A percentile compares a stretch with the other conserved stretches of the same genome.
Evolutionary conservation across 2,329 filamentous ascomycete species (phyloP).

Genomic region (Scedosporium minutisporum): DNA sequence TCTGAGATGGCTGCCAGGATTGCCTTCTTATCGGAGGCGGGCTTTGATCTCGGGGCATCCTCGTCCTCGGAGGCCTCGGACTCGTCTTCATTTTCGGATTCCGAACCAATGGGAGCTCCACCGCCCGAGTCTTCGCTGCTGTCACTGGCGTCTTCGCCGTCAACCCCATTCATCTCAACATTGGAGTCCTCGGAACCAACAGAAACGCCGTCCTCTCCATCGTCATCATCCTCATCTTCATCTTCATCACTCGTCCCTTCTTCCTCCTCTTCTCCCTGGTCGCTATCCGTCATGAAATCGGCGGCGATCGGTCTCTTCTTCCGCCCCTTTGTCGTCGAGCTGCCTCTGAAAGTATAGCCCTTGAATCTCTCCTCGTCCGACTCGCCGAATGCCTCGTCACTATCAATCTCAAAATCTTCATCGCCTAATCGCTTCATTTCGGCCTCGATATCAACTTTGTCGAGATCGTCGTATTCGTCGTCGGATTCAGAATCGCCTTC

Average conservation of each 20-base stretch:
- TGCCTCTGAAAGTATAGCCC: conserved; percentile 57
- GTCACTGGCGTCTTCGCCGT: conserved; percentile 22
- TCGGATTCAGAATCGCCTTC: conserved; percentile 24
- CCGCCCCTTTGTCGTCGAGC: conserved; percentile 32
- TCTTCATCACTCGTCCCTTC: conserved; percentile 25
- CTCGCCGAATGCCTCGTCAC: conserved; percentile 64
- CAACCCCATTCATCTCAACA: conserved; percentile 21
- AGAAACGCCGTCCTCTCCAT: conserved; percentile 25
- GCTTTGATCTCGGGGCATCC: conserved; percentile 16
- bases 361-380: conserved; percentile 79
- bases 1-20: conserved; percentile 11
- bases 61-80: conserved; percentile 20
- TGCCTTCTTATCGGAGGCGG: conserved; percentile 12
- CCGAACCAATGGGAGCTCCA: conserved; percentile 16
- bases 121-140: conserved; percentile 20
- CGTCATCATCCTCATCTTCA: conserved; percentile 19
- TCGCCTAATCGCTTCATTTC: conserved; percentile 35
- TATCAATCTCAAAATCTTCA: conserved; percentile 52
- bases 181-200: conserved; percentile 23
- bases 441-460: conserved; percentile 41
- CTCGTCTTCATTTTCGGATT: conserved; percentile 24
- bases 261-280: conserved; percentile 26
- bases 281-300: conserved; percentile 46
- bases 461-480: conserved; percentile 46
- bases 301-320: conserved; percentile 39